Evolutionary conservation across 2,329 filamentous ascomycete genomes (phyloP).

Genomic region (Penicillium sp.): DNA sequence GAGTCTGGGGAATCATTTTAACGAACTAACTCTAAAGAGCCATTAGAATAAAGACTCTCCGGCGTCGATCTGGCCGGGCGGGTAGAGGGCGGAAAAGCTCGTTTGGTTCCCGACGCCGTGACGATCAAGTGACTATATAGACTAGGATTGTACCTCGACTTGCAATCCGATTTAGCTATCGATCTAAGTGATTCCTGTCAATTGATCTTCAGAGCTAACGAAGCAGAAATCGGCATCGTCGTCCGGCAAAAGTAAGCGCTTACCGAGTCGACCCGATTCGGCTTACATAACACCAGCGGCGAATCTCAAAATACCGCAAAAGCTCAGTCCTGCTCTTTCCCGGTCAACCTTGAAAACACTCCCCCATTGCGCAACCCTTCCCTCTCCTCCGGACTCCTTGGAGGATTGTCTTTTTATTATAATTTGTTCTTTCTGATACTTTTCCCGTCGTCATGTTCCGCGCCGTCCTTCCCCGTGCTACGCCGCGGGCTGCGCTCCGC

Average conservation of each 20-base stretch:
- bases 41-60: conserved; percentile 4
- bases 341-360: conserved; percentile 17
- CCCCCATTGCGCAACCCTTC: conserved; percentile 20
- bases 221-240: conserved; percentile 13
- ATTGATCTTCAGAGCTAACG: not conserved
- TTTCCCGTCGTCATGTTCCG: conserved; percentile 50
- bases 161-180: not conserved
- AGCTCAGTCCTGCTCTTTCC: conserved; percentile 23
- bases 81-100: conserved; percentile 19
- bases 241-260: conserved; percentile 12
- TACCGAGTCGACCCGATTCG: conserved; percentile 21
- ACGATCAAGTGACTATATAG: not conserved
- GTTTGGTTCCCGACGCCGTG: conserved; percentile 4
- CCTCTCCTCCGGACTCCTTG: conserved; percentile 23
- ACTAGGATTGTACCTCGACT: not conserved
- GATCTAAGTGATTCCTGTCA: not conserved
- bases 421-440: conserved; percentile 25
- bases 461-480: conserved; percentile 50
- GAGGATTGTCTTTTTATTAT: conserved; percentile 33
- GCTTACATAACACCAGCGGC: conserved; percentile 18
- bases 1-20: not conserved
- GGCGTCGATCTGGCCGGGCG: conserved; percentile 12
- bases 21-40: conserved; percentile 7
- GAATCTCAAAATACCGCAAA: conserved; percentile 27
- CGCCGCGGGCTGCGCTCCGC: conserved; percentile 46